Evolutionary conservation across 495 filamentous ascomycete genomes (phyloP), one percentile per base, ranked within the genome.

Genomic region (Baudoinia panamericana): DNA sequence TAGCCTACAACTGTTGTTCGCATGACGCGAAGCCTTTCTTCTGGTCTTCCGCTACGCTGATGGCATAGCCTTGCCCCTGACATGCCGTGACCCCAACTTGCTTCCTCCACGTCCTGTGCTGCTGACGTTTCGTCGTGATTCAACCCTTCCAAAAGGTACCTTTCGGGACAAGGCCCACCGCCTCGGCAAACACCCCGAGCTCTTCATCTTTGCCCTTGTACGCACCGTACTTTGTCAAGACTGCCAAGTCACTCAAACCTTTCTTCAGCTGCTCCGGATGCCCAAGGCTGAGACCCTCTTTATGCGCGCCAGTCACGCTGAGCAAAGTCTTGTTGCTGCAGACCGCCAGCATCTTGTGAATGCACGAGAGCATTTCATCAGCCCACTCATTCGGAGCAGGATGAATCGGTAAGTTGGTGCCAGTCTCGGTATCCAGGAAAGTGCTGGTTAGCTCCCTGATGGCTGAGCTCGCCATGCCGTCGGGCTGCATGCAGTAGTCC

Each of bases 151-250:
- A 43, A 12, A 17, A 31, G 16, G 13, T 43, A 2, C 45, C 45
- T 29, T 38, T 48, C 33, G 23, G 31, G 25, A 15, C 31, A 38
- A 48, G 28, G 9, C 45, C 45, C 3, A 48, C 23, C 31, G 43
- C 31, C 22, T 48, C 45, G 23, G 25, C 32, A 9, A 48, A 20
- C 24, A 48, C 30, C 8, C 45, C 45, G 13, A 48, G 38, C 32
- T 38, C 18, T 12, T 38, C 21, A 22, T 25, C 37, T n/a, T 29
- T 30, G 9, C 39, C 39, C 18, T 41, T 30, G n/a, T 36, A 31
- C 19, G 21, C 4, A 9, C 45, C 45, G 17, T 33, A 39, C 12
- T 43, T 23, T 13, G 22, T 13, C 13, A 19, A 8, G 5, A 47
- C 29, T 19, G 37, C 38, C 6, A 47, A 11, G 15, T 41, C 44